Base-by-base conservation (phyloP, 768 basidiomycete genomes). In the Rhizopogon salebrosus region DNA sequence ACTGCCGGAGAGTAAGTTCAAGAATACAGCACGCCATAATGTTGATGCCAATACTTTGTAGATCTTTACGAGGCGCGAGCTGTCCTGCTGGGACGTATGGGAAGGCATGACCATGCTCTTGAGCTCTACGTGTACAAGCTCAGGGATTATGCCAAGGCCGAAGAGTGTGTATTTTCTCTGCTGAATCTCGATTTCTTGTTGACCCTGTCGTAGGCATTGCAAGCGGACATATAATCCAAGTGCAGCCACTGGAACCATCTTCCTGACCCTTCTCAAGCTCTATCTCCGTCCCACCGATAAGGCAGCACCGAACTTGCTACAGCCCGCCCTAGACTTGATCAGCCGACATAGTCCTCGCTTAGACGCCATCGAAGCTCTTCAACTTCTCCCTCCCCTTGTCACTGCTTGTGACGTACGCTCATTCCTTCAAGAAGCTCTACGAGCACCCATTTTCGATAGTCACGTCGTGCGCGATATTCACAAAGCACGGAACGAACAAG, bases 51-150 rank as follows among this genome's bases (percentile, higher is more conserved):
- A 52, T 6, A 46, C 40, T 42, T 6, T 31, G 5, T 60, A 94
- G 93, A 92, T 60, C 75, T 97, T 36, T 92, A 82, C 54, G 93
- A 98, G 68, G 93, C 91, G 14, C 84, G 93, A 38, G 97, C 97
- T 0, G 85, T 98, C 54, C 77, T 99, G 6, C 74, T 98, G 9
- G 97, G 97, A 9, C 80, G 89, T 41, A 76, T 98, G 55, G 92
- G 89, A 1, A 83, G 91, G 50, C 95, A 98, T 56, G 92, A 97
- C 56, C 91, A 87, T 55, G 94, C 95, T 0, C 79, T 98, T n/a
- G 92, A 95, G 63, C 79, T 95, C 13, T 99, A 98, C 65, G 93
- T 95, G 6, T 88, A 98, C 63, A 82, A 84, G 34, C 75, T 98
- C 29, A 79, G 85, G 36, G 88, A 95, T 62, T 92, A 87, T 65